These are phyloP conservation scores for Alternaria rosae DNA, from an alignment of 2,329 filamentous ascomycete genomes.

Conservation along the genomic window DNA sequence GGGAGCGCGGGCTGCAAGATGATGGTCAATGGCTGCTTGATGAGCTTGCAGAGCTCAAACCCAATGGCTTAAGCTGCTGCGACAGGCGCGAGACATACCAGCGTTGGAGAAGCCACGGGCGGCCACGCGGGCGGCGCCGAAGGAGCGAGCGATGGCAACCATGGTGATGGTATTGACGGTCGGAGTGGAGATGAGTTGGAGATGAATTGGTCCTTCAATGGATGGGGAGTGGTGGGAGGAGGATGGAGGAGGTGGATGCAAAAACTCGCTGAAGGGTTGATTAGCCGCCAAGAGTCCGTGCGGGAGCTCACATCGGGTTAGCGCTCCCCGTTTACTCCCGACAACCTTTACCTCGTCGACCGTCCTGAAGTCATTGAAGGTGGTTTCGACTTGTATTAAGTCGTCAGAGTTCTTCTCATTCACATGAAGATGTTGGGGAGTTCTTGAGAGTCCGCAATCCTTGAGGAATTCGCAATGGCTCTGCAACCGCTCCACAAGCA, in stretches of 20 bases:
- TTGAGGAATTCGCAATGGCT: not conserved
- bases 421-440: not conserved
- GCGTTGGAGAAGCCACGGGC: slow-evolving; percentile 50
- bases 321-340: slow-evolving; percentile 21
- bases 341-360: slow-evolving; percentile 10
- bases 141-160: slow-evolving; percentile 52
- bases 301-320: slow-evolving; percentile 25
- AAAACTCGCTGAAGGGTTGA: slow-evolving; percentile 30
- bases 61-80: slow-evolving; percentile 42
- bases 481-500: not conserved
- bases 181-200: slow-evolving; percentile 50
- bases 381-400: too few species aligned
- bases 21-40: slow-evolving; percentile 45
- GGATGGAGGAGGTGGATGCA: slow-evolving; percentile 35
- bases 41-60: slow-evolving; percentile 30
- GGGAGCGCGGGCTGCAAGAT: slow-evolving; percentile 42
- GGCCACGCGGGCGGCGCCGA: slow-evolving; percentile 52
- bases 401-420: not conserved
- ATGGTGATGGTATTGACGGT: slow-evolving; percentile 47
- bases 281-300: slow-evolving; percentile 29
- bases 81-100: slow-evolving; percentile 49
- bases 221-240: slow-evolving; percentile 38
- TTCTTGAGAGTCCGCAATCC: not conserved
- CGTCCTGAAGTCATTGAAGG: not conserved
- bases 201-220: slow-evolving; percentile 49